phyloP scores from a whole-genome alignment of 164 flowering plant species.

The Paratinospora sagittata region DNA sequence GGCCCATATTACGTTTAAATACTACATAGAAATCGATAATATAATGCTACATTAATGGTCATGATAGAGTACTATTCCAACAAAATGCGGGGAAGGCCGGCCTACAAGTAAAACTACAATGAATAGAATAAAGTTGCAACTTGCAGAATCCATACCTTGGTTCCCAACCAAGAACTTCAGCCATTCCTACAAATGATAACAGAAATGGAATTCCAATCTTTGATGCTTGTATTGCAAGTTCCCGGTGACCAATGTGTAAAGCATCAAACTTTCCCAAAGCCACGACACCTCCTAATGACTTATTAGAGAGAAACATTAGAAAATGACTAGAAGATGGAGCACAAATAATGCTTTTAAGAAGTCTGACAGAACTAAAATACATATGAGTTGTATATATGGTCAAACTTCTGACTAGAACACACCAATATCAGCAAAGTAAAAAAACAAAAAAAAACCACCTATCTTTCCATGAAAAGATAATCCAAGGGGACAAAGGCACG shows the following conservation, averaged over 20 bases:
- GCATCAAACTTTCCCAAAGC: constrained; percentile 99
- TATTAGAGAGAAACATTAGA: constrained; percentile 7
- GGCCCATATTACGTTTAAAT: not conserved
- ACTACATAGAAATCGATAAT: not conserved
- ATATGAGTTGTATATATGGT: no score
- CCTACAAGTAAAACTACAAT: not conserved
- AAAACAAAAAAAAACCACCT: no score
- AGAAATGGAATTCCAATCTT: constrained; percentile 78
- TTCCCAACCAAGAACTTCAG: constrained; percentile 94
- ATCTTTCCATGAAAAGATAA: no score
- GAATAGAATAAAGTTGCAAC: not conserved
- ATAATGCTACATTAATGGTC: not conserved
- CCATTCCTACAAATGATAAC: constrained; percentile 91
- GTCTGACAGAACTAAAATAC: no score
- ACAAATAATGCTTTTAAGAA: not conserved
- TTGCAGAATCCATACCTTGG: constrained; percentile 47
- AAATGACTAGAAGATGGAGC: not conserved
- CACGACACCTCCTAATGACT: constrained; percentile 67
- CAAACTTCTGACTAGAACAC: no score
- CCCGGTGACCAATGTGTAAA: constrained; percentile 94
- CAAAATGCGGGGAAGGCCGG: not conserved
- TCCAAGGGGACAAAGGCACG: no score
- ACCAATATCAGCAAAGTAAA: no score
- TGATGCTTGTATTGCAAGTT: constrained; percentile 91
- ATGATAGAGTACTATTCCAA: not conserved